These are phyloP conservation scores for Candida incommunis DNA, from an alignment of 805 yeast genomes.

Conservation along the genomic window DNA sequence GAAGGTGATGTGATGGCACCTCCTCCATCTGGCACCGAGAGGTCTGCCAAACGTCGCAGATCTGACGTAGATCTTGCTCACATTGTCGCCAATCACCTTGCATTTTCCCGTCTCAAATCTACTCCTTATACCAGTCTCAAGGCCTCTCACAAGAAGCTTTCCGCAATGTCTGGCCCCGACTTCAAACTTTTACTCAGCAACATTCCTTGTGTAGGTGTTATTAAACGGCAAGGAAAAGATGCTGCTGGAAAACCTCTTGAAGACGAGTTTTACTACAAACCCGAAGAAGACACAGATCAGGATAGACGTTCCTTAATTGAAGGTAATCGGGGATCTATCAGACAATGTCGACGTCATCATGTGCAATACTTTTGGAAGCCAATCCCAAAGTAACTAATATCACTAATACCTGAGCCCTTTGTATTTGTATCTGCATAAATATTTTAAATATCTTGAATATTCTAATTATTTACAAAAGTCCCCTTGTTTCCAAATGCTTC, in stretches of 20 bases:
- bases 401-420: background rate
- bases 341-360: slow-evolving; percentile 87
- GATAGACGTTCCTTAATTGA: slow-evolving; percentile 59
- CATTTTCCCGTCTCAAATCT: slow-evolving; percentile 77
- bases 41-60: slow-evolving; percentile 6
- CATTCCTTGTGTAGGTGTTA: slow-evolving; percentile 65
- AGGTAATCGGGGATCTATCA: slow-evolving; percentile 62
- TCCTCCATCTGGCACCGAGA: background rate
- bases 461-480: slow-evolving; percentile 6
- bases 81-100: slow-evolving; percentile 68
- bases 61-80: slow-evolving; percentile 38
- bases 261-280: slow-evolving; percentile 82
- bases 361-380: slow-evolving; percentile 50
- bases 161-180: slow-evolving; percentile 25
- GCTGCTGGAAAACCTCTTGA: slow-evolving; percentile 93
- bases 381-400: background rate
- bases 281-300: slow-evolving; percentile 64
- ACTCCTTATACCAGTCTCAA: slow-evolving; percentile 68
- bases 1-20: background rate
- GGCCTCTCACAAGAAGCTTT: slow-evolving; percentile 42
- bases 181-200: slow-evolving; percentile 24
- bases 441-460: background rate
- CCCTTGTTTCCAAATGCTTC: slow-evolving; percentile 31
- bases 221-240: slow-evolving; percentile 81
- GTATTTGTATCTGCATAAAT: background rate